Base-by-base conservation (phyloP, 306 rosid species). In the Hippophae rhamnoides region DNA sequence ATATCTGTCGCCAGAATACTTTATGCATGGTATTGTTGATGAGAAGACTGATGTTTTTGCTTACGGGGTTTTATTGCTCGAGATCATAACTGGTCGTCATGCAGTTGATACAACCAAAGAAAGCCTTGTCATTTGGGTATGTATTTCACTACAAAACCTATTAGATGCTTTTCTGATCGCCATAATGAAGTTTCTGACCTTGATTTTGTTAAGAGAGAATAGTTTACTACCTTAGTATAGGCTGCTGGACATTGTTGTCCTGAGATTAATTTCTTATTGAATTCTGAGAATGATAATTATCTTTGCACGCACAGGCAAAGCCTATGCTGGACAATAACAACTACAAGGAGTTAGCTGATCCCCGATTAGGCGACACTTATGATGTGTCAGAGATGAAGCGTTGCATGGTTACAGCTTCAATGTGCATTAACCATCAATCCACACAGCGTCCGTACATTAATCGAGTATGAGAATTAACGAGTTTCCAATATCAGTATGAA, bases 1-100 rank as follows among this genome's bases (percentile, higher is more conserved):
- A 60, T 93, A 93, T 71, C 64, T 93, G 74, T 84, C 99, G 66
- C 99, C 99, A 5, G 99, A 93, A 73, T 93, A 88, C 57, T 93
- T 93, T 41, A 93, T 93, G 97, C 99, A 88, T 58, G 99, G 99
- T 66, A 48, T 93, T 65, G 86, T 86, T 27, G 95, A 93, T 13
- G 97, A 93, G 79, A 93, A 82, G 80, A 88, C 89, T 3, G 99
- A 93, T 56, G 94, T 93, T 5, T 93, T 93, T 41, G 93, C 99
- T 0, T 86, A 55, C 44, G 99, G 99, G n/a, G 99, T 93, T 62
- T 58, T 93, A 66, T 72, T 93, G 47, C 74, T 93, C 41, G 99
- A 93, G 79, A 79, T 93, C 82, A 76, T 93, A 42, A 88, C 99
- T 5, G 94, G 99, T 49, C 97, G 99, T 18, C 99, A 78, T 7